phyloP scores from a whole-genome alignment of 1,284 basidiomycete genomes.

The Lignosus rhinocerotis region DNA sequence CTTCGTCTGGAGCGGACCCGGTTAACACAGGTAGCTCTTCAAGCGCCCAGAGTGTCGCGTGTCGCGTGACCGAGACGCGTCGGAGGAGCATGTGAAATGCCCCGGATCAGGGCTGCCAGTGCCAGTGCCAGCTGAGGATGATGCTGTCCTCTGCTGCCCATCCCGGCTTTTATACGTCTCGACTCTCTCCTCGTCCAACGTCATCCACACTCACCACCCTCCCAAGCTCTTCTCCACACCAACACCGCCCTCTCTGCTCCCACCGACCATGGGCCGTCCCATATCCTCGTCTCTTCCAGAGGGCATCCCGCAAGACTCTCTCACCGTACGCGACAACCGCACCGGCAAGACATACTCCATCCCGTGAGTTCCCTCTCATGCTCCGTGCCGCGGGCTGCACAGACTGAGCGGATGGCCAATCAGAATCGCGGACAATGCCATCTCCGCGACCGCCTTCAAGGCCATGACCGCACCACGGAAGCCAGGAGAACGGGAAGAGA shows the following conservation, averaged over 20 bases:
- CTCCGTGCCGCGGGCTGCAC: neutral
- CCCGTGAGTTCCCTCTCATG: slow-evolving; percentile 54
- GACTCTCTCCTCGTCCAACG: neutral
- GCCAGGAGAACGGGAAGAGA: slow-evolving; percentile 70
- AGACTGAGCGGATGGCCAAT: neutral
- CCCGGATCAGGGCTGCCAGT: slow-evolving; percentile 13
- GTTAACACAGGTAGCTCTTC: too few species aligned
- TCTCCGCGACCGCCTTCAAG: slow-evolving; percentile 83
- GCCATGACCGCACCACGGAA: slow-evolving; percentile 58
- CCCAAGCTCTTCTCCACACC: neutral
- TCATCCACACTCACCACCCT: neutral
- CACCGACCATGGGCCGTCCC: slow-evolving; percentile 48
- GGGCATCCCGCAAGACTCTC: slow-evolving; percentile 35
- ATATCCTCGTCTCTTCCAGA: slow-evolving; percentile 29
- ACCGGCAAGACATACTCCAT: slow-evolving; percentile 79
- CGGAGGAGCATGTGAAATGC: slow-evolving; percentile 18
- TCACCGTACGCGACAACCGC: slow-evolving; percentile 81
- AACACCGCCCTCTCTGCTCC: neutral
- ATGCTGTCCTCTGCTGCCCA: neutral
- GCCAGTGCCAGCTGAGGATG: neutral
- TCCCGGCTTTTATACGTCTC: neutral
- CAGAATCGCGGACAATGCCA: slow-evolving; percentile 76
- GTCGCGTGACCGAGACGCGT: slow-evolving; percentile 16
- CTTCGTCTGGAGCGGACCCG: too few species aligned
- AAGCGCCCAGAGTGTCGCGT: slow-evolving; percentile 1